Evolutionary conservation across 176 grass and related monocot species (phyloP), one percentile per base, ranked within the genome.

Genomic region (Typha latifolia): DNA sequence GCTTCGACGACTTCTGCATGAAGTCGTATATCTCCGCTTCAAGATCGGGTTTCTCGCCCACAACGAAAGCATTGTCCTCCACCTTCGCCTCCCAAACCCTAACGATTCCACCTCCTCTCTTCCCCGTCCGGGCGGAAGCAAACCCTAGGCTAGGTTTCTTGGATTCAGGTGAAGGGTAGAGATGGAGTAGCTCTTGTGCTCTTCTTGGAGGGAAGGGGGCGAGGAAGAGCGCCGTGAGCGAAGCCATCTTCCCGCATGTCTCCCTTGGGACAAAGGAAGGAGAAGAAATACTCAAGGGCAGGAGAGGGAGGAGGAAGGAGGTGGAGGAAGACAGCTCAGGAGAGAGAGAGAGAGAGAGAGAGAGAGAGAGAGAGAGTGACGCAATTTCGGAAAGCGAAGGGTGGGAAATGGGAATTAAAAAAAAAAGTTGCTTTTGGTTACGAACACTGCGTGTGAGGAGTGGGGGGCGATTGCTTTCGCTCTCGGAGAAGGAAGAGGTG

Each of bases 1-100:
- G 94, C 64, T 99, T 93, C 63, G 16, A 16, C 47, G 94, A 99
- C 19, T 62, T 47, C 56, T 63, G 62, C 94, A 99, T 99, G 89
- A 99, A 99, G 24, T 93, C 83, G 74, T 74, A 99, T 53, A 99
- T 83, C 86, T 87, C 89, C 70, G 29, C 89, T 84, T 99, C 94
- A 26, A 99, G 63, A 18, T 82, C 69, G 32, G 61, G 47, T 48
- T 62, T 64, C 11, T 23, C 22, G 18, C 31, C 34, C 1, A 29
- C 14, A 27, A 2, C 64, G 34, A 67, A 67, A 12, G 64, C 61
- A 12, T 64, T 26, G 11, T 65, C 72, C 21, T 61, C 32, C 2
- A 13, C 27, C 29, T 27, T 78, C n/a, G 47, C 48, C 69, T 74
- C 31, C 71, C 8, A 14, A 19, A 48, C 14, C 14, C 1, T 6